A percentile compares a stretch with the other conserved stretches of the same genome.
Evolutionary conservation across 2,329 filamentous ascomycete genomes (phyloP).

Genomic region (Pseudogymnoascus sp.): DNA sequence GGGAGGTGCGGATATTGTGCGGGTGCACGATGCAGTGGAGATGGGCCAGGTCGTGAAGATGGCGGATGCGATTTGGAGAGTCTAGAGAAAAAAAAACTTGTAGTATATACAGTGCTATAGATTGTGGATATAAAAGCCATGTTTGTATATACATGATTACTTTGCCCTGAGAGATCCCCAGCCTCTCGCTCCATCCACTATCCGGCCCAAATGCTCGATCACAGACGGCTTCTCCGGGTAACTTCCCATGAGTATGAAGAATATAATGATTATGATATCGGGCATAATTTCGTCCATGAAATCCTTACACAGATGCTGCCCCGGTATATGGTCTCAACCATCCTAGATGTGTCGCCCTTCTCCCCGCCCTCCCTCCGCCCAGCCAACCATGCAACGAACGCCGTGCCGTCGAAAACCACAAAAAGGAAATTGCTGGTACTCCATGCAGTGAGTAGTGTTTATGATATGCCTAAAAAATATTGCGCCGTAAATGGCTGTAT

Average conservation of each 20-base stretch:
- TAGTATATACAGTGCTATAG: not conserved
- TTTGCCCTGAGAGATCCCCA: not conserved
- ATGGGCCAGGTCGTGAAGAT: slow-evolving; percentile 81
- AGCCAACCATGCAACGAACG: slow-evolving; percentile 1
- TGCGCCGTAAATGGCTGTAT: not conserved
- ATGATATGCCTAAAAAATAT: not conserved
- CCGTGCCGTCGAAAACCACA: not conserved
- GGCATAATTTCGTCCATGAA: slow-evolving; percentile 2
- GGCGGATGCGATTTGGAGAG: slow-evolving; percentile 84
- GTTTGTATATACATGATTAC: slow-evolving; percentile 2
- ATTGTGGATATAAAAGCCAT: slow-evolving; percentile 5
- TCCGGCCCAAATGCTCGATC: not conserved
- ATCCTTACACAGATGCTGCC: not conserved
- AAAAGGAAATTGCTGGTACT: slow-evolving; percentile 4
- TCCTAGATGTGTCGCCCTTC: not conserved
- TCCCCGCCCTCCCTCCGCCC: not conserved
- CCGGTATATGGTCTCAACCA: not conserved
- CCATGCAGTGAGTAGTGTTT: not conserved
- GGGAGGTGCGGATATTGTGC: slow-evolving; percentile 82
- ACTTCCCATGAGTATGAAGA: not conserved
- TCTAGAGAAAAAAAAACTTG: not conserved
- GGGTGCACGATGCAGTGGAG: slow-evolving; percentile 83
- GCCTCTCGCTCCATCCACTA: not conserved
- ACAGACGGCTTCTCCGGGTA: not conserved
- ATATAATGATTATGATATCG: slow-evolving; percentile 8